A percentile compares a stretch with the other conserved stretches of the same genome.
Evolutionary conservation across 2,329 filamentous ascomycete species (phyloP).

Genomic region (Aspergillus sojae): DNA sequence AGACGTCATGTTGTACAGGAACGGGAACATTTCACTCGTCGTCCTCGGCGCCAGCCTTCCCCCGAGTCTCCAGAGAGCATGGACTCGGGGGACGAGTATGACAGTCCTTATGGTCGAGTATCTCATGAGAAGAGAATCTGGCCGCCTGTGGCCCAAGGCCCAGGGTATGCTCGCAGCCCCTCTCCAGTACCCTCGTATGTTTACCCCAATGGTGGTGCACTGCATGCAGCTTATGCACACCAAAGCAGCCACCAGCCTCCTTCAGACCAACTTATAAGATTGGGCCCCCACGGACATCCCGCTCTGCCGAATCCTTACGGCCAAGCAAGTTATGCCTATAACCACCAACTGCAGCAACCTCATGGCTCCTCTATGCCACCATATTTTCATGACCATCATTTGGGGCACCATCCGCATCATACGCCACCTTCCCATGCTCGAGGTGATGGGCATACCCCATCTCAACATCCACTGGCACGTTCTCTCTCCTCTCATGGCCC

Average conservation of each 20-base stretch:
- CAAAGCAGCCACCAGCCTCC: slow-evolving; percentile 28
- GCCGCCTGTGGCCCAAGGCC: slow-evolving; percentile 32
- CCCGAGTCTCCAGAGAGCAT: slow-evolving; percentile 62
- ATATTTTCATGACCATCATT: slow-evolving; percentile 34
- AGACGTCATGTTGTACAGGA: slow-evolving; percentile 42
- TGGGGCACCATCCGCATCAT: slow-evolving; percentile 29
- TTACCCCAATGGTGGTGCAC: slow-evolving; percentile 32
- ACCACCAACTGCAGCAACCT: slow-evolving; percentile 29
- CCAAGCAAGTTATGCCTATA: slow-evolving; percentile 33
- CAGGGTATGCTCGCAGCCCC: slow-evolving; percentile 43
- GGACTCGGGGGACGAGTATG: slow-evolving; percentile 67
- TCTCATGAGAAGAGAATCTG: slow-evolving; percentile 38
- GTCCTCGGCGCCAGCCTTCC: slow-evolving; percentile 47
- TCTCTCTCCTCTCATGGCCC: slow-evolving; percentile 30
- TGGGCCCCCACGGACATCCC: slow-evolving; percentile 29
- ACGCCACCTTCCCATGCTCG: slow-evolving; percentile 26
- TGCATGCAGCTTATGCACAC: slow-evolving; percentile 30
- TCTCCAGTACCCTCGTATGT: slow-evolving; percentile 45
- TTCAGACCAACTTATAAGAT: slow-evolving; percentile 38
- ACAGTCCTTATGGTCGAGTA: slow-evolving; percentile 47
- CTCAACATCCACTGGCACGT: slow-evolving; percentile 35
- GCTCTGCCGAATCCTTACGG: slow-evolving; percentile 30
- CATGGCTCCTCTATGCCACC: slow-evolving; percentile 30
- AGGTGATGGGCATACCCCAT: slow-evolving; percentile 33
- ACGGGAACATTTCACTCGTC: slow-evolving; percentile 39